Percentiles rank a stretch among this genome's conserved stretches.
Evolutionary conservation across 176 grass and related monocot species (phyloP).

Genomic region (Cenchrus fungigraminus): DNA sequence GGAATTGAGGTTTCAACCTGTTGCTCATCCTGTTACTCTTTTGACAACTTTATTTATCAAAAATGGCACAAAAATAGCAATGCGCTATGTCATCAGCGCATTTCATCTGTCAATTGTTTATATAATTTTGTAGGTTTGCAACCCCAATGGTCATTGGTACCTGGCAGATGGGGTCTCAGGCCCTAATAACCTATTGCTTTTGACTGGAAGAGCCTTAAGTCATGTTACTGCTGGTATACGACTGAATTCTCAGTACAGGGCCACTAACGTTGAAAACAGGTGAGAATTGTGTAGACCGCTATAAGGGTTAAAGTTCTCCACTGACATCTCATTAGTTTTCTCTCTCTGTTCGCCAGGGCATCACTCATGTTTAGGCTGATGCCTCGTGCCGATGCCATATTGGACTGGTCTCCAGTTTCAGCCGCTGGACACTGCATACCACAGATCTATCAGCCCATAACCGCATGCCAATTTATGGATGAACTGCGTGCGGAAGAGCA

Average conservation of each 20-base stretch:
- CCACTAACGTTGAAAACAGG: slow-evolving; percentile 39
- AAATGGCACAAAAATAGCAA: background rate
- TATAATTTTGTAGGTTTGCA: slow-evolving; percentile 68
- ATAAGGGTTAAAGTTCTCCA: slow-evolving; percentile 18
- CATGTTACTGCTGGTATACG: slow-evolving; percentile 74
- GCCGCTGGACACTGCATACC: slow-evolving; percentile 65
- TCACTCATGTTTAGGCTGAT: slow-evolving; percentile 81
- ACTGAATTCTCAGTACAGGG: slow-evolving; percentile 59
- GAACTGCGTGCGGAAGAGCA: slow-evolving; percentile 58
- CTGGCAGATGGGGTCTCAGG: slow-evolving; percentile 56
- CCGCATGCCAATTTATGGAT: slow-evolving; percentile 73
- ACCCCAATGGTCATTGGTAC: slow-evolving; percentile 85
- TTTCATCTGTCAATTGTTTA: slow-evolving; percentile 33
- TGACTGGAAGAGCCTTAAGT: slow-evolving; percentile 75
- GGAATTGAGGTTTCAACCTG: slow-evolving; percentile 63
- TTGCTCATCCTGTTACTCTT: background rate
- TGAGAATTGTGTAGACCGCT: slow-evolving; percentile 20
- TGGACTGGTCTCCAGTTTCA: slow-evolving; percentile 78
- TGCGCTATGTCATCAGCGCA: background rate
- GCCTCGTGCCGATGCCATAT: slow-evolving; percentile 68
- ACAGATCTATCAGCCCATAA: slow-evolving; percentile 71
- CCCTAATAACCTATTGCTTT: slow-evolving; percentile 58
- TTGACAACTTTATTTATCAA: background rate
- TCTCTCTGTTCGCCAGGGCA: slow-evolving; percentile 49
- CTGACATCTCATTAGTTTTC: slow-evolving; percentile 11